Evolutionary conservation across 345 rosid genomes (phyloP).

Genomic region (Pugionium cornutum): DNA sequence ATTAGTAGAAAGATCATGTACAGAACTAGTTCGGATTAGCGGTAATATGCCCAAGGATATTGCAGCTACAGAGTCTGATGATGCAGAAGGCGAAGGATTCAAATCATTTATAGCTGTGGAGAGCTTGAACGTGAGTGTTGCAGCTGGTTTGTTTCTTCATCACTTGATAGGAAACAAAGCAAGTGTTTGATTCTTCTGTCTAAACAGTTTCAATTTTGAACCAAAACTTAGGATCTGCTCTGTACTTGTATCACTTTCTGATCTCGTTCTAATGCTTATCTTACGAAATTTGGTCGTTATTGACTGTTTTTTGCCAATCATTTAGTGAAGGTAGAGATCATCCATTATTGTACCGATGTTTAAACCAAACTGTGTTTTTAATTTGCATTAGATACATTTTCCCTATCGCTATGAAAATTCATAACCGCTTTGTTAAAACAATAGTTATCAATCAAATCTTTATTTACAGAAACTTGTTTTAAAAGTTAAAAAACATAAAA

Average conservation of each 20-base stretch:
- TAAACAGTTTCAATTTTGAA: slow-evolving; percentile 9
- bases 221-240: slow-evolving; percentile 14
- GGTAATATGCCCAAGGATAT: slow-evolving; percentile 60
- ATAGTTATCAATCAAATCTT: too few relatives aligned
- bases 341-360: too few relatives aligned
- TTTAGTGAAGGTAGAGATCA: too few relatives aligned
- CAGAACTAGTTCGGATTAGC: slow-evolving; percentile 69
- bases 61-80: slow-evolving; percentile 44
- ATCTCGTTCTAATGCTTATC: neutral
- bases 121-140: slow-evolving; percentile 98
- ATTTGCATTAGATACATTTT: too few relatives aligned
- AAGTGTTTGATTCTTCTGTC: slow-evolving; percentile 10
- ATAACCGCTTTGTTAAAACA: too few relatives aligned
- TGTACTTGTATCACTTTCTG: slow-evolving; percentile 13
- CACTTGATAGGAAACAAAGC: slow-evolving; percentile 60
- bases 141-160: slow-evolving; percentile 95
- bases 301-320: neutral
- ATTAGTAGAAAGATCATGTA: slow-evolving; percentile 92
- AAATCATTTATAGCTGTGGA: slow-evolving; percentile 83
- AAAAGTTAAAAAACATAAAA: too few relatives aligned
- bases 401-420: too few relatives aligned
- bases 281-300: slow-evolving; percentile 11
- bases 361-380: too few relatives aligned
- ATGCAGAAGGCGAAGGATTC: slow-evolving; percentile 47
- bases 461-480: too few relatives aligned